Evolutionary conservation across 495 filamentous ascomycete genomes (phyloP), one percentile per base, ranked within the genome.

Genomic region (Collariella sp.): DNA sequence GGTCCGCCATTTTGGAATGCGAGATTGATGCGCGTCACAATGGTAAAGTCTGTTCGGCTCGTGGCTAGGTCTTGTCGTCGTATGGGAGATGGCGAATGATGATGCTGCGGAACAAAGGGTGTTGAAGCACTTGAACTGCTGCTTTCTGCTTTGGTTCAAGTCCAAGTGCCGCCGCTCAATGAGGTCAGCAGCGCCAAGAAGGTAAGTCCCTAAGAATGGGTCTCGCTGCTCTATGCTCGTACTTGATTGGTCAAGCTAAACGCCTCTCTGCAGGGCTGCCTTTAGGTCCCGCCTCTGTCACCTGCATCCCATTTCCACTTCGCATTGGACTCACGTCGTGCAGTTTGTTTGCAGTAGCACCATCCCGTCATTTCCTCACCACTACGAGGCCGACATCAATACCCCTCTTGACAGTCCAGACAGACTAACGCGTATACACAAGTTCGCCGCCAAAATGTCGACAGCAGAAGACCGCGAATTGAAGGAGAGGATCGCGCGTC

Each of bases 401-500:
- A 31, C 26, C 26, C 4, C 9, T 31, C 9, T 31, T n/a, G n/a
- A n/a, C 26, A n/a, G 10, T 38, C 3, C n/a, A 35, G 20, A 35
- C 11, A 20, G n/a, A 22, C 6, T 15, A 4, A 46, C 7, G 20
- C 55, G 15, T 15, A 58, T 54, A 29, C 29, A 45, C 20, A 34
- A 61, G 13, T 11, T 33, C 24, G n/a, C 15, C 15, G 16, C 42
- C 13, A 70, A 35, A 24, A 89, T 89, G 86, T 79, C 85, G 46
- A 79, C 86, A 58, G 19, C 33, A 31, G 82, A 88, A 57, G 77
- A 83, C 22, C 81, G 88, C 62, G 85, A 87, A 61, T 72, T 93
- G 41, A 75, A 89, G 63, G 80, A 79, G 49, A 82, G 79, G 63
- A 95, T 95, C 70, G 76, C 82, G 67, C 81, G 82, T 55, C 74